A percentile compares a stretch with the other conserved stretches of the same genome.
Conservation (phyloP, 2,329 filamentous ascomycete species). For the Xylaria sp. region DNA sequence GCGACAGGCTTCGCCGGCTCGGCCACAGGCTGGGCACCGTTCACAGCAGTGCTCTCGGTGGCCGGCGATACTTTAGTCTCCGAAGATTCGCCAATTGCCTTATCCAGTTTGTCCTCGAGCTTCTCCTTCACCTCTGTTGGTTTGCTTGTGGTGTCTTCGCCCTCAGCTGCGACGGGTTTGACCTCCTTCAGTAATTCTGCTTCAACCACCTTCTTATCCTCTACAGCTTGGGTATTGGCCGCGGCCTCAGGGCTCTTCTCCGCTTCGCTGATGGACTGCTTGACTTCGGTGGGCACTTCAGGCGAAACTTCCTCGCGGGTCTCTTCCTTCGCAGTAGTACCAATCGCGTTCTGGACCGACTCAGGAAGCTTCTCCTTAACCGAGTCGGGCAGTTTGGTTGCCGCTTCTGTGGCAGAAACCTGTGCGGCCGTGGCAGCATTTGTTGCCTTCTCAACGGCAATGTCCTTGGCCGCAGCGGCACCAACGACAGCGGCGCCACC, state of each 20-base stretch:
- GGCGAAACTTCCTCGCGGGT: constrained; percentile 49
- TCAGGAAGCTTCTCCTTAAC: constrained; percentile 56
- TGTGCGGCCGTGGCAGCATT: constrained; percentile 41
- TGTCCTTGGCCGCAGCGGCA: constrained; percentile 45
- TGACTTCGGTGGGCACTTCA: constrained; percentile 58
- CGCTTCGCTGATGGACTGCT: constrained; percentile 60
- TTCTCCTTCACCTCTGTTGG: constrained; percentile 19
- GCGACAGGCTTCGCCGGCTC: constrained; percentile 20
- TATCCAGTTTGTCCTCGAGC: constrained; percentile 17
- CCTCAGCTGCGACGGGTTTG: constrained; percentile 43
- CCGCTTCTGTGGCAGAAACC: constrained; percentile 31
- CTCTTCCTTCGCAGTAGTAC: constrained; percentile 46
- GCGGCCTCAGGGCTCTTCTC: constrained; percentile 71
- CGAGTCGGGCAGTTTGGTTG: constrained; percentile 55
- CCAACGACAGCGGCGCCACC: constrained; percentile 39
- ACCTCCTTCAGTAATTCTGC: constrained; percentile 71
- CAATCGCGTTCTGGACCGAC: constrained; percentile 52
- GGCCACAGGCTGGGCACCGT: constrained; percentile 23
- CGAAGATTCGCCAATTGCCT: constrained; percentile 20
- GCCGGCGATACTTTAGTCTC: constrained; percentile 23
- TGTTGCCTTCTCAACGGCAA: constrained; percentile 44
- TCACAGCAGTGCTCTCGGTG: constrained; percentile 21
- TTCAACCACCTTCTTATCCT: constrained; percentile 76
- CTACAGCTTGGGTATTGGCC: constrained; percentile 66
- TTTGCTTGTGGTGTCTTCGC: constrained; percentile 13